phyloP scores from a whole-genome alignment of 495 filamentous ascomycete species.

The Neurospora hispaniola region DNA sequence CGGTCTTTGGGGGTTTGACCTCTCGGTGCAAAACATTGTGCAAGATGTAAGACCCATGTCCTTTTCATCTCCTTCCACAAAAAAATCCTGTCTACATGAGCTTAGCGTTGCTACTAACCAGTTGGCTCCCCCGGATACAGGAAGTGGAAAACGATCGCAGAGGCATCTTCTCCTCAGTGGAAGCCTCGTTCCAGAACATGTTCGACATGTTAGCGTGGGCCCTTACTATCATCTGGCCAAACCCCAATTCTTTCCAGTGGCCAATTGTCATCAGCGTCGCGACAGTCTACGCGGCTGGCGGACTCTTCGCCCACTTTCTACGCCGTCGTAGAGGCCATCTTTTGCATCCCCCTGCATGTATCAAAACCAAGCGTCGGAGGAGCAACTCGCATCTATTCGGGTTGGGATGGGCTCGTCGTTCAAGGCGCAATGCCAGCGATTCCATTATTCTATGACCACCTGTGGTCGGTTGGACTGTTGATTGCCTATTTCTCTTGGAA shows the following conservation, averaged over 20 bases:
- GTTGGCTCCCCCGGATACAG: slow-evolving; percentile 11
- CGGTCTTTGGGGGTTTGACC: slow-evolving; percentile 60
- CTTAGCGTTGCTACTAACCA: not conserved
- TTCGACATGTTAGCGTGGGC: slow-evolving; percentile 56
- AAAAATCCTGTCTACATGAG: not conserved
- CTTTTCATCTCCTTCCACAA: not conserved
- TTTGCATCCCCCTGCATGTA: slow-evolving; percentile 30
- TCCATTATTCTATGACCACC: not conserved
- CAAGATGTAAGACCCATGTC: slow-evolving; percentile 42
- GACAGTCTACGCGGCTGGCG: slow-evolving; percentile 39
- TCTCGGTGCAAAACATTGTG: slow-evolving; percentile 52
- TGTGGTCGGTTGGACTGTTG: not conserved
- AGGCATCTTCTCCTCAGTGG: slow-evolving; percentile 51
- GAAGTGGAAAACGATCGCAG: slow-evolving; percentile 39
- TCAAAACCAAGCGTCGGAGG: not conserved
- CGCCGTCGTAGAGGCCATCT: slow-evolving; percentile 51
- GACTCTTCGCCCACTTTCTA: slow-evolving; percentile 46
- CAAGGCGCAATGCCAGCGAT: not conserved
- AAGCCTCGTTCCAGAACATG: slow-evolving; percentile 51
- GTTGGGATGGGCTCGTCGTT: not conserved
- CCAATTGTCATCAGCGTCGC: slow-evolving; percentile 47
- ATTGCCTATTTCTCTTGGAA: not conserved
- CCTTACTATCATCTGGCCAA: slow-evolving; percentile 48
- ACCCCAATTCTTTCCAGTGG: slow-evolving; percentile 48
- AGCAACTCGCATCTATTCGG: not conserved